Base-by-base conservation (phyloP, 2,329 filamentous ascomycete species). In the Colletotrichum sp. region DNA sequence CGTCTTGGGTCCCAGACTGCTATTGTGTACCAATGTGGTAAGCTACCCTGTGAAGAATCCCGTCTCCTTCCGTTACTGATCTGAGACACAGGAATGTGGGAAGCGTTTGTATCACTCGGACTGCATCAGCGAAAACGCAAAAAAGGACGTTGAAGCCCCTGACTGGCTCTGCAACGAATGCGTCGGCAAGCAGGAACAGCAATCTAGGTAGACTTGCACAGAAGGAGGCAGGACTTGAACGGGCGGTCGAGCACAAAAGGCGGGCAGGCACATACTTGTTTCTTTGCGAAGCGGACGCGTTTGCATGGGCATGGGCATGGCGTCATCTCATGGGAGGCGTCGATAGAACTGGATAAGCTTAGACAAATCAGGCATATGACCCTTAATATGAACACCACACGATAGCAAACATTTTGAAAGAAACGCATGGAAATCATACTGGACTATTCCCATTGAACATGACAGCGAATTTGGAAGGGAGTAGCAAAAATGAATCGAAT, bases 11-110 rank as follows among this genome's bases (percentile, higher is more conserved):
- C 85, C 87, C 5, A 83, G 82, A 13, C 81, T 87, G 76, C 79
- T 90, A 34, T 79, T 89, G 31, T 91, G 89, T 78, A 81, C 84
- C 6, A 89, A 89, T 75, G 83, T 85, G 81, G 88, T 90, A 78
- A 81, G 84, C 15, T 16, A 24, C 66, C 75, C 29, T 33, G 31
- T 7, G n/a, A 36, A 31, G 21, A 29, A 8, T 4, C 29, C 29
- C 21, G 4, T 34, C n/a, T 31, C n/a, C 75, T 70, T 47, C 58
- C 16, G 8, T 43, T 47, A 43, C 66, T 69, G 27, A 69, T 18
- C 21, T 34, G 55, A 15, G 29, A 62, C 63, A 71, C 51, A 90
- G 87, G 70, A 78, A 55, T 89, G 87, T 73, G 70, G 77, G 7
- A 82, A 79, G 9, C 85, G 87, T 4, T 77, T 89, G 1, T 90